Conservation (phyloP, 345 rosid species). For the Pseudoturritis turrita region DNA sequence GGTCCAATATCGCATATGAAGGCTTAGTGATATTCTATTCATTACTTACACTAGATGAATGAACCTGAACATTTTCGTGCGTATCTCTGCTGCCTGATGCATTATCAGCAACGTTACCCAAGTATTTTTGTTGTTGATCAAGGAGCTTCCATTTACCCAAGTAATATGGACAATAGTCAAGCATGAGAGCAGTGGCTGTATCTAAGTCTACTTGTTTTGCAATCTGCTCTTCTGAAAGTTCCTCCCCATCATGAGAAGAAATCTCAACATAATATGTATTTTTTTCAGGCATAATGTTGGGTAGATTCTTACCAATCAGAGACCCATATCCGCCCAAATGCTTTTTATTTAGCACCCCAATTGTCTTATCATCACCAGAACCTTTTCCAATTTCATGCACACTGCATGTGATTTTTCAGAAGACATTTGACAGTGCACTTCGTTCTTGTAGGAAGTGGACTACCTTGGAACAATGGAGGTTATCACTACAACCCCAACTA, state of each 20-base stretch:
- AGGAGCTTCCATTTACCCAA: conserved; percentile 82
- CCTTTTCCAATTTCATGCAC: conserved; percentile 18
- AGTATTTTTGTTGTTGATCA: conserved; percentile 62
- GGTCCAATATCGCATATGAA: conserved; percentile 56
- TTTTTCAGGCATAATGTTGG: conserved; percentile 35
- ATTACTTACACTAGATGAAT: conserved; percentile 28
- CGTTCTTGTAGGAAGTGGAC: conserved; percentile 3
- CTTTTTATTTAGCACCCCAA: conserved; percentile 12
- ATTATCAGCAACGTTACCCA: conserved; percentile 32
- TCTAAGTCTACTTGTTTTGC: conserved; percentile 58
- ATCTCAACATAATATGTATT: conserved; percentile 33
- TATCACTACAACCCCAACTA: no score
- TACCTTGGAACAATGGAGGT: no score
- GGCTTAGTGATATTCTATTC: conserved; percentile 54
- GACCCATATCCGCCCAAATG: conserved; percentile 33
- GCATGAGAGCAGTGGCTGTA: conserved; percentile 64
- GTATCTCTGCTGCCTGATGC: conserved; percentile 28
- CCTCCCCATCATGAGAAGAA: conserved; percentile 38
- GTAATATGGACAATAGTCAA: conserved; percentile 90
- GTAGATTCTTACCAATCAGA: conserved; percentile 32
- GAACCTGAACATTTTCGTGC: conserved; percentile 20
- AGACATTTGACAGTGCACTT: conserved; percentile 19
- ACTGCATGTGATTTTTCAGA: conserved; percentile 32
- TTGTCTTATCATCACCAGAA: conserved; percentile 23
- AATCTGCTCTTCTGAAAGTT: conserved; percentile 44